Evolutionary conservation across 352 stramenopile genomes (phyloP).

Genomic region (Phytopythium vexans): DNA sequence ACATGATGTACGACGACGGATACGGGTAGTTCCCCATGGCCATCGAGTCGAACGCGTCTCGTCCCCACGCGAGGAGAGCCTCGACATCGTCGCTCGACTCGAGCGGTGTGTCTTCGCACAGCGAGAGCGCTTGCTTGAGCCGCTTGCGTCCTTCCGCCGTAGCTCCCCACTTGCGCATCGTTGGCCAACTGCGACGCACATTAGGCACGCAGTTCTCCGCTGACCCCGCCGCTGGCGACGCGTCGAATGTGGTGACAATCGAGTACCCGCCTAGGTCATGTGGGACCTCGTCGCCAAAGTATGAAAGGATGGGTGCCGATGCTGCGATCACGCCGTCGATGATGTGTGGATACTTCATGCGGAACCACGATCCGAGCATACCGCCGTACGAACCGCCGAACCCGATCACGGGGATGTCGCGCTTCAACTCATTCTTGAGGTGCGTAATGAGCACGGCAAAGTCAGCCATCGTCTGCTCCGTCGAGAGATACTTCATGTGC

Average conservation of each 20-base stretch:
- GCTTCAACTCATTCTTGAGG: slow-evolving; percentile 42
- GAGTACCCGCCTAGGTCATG: slow-evolving; percentile 21
- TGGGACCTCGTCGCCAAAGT: slow-evolving; percentile 25
- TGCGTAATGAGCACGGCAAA: slow-evolving; percentile 68
- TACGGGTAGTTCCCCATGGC: slow-evolving; percentile 95
- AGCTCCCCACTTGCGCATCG: slow-evolving; percentile 21
- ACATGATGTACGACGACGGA: slow-evolving; percentile 87
- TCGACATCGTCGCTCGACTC: slow-evolving; percentile 25
- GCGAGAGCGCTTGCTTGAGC: slow-evolving; percentile 16
- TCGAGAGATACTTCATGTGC: slow-evolving; percentile 73
- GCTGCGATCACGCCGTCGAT: slow-evolving; percentile 83
- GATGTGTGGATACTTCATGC: slow-evolving; percentile 91
- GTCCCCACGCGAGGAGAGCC: slow-evolving; percentile 38
- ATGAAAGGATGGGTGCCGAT: slow-evolving; percentile 70
- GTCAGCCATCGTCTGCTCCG: slow-evolving; percentile 88
- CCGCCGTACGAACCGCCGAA: slow-evolving; percentile 94
- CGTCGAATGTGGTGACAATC: slow-evolving; percentile 36
- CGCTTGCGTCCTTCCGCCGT: slow-evolving; percentile 22
- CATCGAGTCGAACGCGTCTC: slow-evolving; percentile 80
- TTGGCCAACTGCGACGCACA: slow-evolving; percentile 32
- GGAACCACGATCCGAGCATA: slow-evolving; percentile 91
- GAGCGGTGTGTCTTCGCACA: slow-evolving; percentile 26
- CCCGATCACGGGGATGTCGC: slow-evolving; percentile 75
- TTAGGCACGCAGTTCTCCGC: slow-evolving; percentile 49
- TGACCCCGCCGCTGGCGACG: slow-evolving; percentile 37